Base-by-base conservation (phyloP, 805 yeast genomes). In the Kodamaea fukazawae region DNA sequence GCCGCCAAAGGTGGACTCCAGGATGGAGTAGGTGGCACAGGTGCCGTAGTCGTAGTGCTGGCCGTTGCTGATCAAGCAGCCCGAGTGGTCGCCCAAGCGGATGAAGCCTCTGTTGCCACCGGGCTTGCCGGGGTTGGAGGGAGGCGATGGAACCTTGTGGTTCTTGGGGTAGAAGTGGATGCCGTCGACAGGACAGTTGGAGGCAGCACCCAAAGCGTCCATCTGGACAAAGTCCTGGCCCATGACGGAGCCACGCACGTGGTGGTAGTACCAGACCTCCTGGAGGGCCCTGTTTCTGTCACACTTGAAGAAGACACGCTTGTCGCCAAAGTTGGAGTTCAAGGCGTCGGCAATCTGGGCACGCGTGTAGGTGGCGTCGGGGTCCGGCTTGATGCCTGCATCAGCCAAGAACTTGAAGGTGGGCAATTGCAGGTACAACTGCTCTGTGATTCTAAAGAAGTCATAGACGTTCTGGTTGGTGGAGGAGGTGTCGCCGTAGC, bases 51-150 rank as follows among this genome's bases (percentile, higher is more conserved):
- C 57, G 63, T 83, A 86, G 93, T 95, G 90, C 48, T 79, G 75
- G 3, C 99, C 99, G 53, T 78, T 85, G 44, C 85, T 78, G 53
- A 90, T 91, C 43, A 91, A 65, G 61, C 96, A 87, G 7, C 96
- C 96, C 4, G 60, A 47, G 42, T 81, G 75, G 30, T 65, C 75
- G 13, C 71, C 55, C 10, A 79, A 61, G 38, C 65, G 71, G 33
- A 86, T 54, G 50, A 60, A 69, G 8, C 70, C 67, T 7, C 46
- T 42, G 12, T 28, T 43, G 1, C 40, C 40, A 15, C 13, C 41
- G 8, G 23, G 23, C 4, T 37, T 32, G 29, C 29, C 40, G 13
- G 29, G 31, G 8, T 30, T 34, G 3, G 42, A 44, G 8, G 29
- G 32, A 15, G 34, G 36, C 4, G 38, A 40, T 4, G 23, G 25